Percentiles rank a stretch among this genome's conserved stretches.
Evolutionary conservation across 257 asterid genomes (phyloP).

Genomic region (Rauvolfia tetraphylla): DNA sequence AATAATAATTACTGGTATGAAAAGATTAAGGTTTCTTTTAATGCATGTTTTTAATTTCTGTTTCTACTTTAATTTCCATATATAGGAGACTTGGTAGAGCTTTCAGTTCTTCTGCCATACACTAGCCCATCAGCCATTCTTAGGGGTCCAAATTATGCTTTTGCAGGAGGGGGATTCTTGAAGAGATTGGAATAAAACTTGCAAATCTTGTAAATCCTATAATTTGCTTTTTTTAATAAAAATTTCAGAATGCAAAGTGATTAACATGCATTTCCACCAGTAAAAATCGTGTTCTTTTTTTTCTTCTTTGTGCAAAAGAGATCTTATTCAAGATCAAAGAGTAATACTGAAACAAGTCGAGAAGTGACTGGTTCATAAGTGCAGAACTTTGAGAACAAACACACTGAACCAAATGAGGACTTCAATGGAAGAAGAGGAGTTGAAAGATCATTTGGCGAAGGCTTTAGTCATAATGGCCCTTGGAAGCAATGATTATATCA

Average conservation of each 20-base stretch:
- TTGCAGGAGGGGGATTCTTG: conserved; percentile 81
- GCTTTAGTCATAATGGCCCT: conserved; percentile 47
- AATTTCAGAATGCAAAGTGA: too few relatives aligned
- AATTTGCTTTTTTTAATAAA: too few relatives aligned
- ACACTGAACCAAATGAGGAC: conserved; percentile 37
- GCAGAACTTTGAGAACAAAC: conserved; percentile 40
- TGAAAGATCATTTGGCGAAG: conserved; percentile 37
- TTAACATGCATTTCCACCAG: too few relatives aligned
- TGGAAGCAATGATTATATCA: conserved; percentile 74
- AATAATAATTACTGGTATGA: too few relatives aligned
- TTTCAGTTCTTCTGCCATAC: conserved; percentile 51
- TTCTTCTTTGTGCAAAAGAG: too few relatives aligned
- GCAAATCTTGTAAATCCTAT: conserved; percentile 37
- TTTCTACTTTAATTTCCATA: neutral
- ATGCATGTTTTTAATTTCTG: neutral
- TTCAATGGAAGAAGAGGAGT: conserved; percentile 35
- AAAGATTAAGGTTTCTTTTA: neutral
- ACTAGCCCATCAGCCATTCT: conserved; percentile 34
- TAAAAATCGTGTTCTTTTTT: too few relatives aligned
- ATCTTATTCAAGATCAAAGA: too few relatives aligned
- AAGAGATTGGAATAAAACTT: conserved; percentile 69
- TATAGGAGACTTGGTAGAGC: conserved; percentile 44
- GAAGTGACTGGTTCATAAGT: too few relatives aligned
- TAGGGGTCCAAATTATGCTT: conserved; percentile 69
- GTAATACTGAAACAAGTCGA: too few relatives aligned